Evolutionary conservation across 352 stramenopile species (phyloP).

Genomic region (Phytophthora palmivora): DNA sequence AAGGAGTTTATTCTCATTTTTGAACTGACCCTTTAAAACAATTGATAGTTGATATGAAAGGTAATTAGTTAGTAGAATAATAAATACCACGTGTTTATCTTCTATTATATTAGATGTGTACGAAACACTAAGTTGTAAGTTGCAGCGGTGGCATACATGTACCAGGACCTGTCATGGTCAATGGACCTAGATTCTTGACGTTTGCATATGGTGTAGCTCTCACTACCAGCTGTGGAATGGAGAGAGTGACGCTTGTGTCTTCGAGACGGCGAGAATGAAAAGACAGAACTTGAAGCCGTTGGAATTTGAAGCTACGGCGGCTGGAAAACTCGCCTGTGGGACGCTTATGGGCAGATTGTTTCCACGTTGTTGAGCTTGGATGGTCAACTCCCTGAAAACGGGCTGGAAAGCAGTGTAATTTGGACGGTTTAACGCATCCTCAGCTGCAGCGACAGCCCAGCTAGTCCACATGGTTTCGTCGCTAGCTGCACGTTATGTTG

Average conservation of each 20-base stretch:
- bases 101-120: conserved; percentile 57
- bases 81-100: conserved; percentile 33
- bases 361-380: conserved; percentile 7
- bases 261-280: neutral
- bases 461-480: conserved; percentile 23
- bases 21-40: no score
- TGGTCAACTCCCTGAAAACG: conserved; percentile 17
- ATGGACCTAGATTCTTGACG: neutral
- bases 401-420: conserved; percentile 1
- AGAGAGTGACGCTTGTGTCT: conserved; percentile 3
- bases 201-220: conserved; percentile 4
- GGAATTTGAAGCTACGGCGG: neutral
- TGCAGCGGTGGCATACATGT: conserved; percentile 44
- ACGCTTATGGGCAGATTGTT: conserved; percentile 20
- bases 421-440: conserved; percentile 4
- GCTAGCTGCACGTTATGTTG: conserved; percentile 32
- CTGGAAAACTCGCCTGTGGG: conserved; percentile 1
- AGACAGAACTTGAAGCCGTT: conserved; percentile 19
- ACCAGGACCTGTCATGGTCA: conserved; percentile 18
- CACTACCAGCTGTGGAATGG: conserved; percentile 18
- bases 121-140: conserved; percentile 47
- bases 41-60: neutral
- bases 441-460: conserved; percentile 2
- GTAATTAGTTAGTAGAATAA: neutral
- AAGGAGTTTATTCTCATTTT: no score